Evolutionary conservation across 2,329 filamentous ascomycete species (phyloP), one percentile per base, ranked within the genome.

Genomic region (Calonectria pteridis): DNA sequence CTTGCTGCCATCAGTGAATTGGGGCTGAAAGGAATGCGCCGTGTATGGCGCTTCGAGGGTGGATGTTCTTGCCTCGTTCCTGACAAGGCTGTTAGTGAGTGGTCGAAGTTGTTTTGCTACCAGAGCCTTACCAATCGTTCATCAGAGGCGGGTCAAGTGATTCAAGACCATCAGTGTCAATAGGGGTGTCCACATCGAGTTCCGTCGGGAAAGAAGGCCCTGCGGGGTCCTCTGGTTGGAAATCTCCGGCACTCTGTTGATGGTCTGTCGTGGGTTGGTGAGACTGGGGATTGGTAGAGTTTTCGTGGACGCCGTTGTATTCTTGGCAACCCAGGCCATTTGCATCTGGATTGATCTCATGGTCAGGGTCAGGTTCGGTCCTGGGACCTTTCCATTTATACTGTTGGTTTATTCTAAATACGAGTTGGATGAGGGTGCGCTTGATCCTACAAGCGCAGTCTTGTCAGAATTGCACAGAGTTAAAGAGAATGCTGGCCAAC

Each of bases 351-450:
- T 40, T 40, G 1, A 3, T 5, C 14, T 28, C 10, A 16, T 14
- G 11, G 26, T 13, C 4, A 10, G 14, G 3, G 6, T 7, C n/a
- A 26, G 2, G 5, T 23, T 2, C n/a, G 10, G 7, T 6, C 10
- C 33, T 33, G 3, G 35, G 40, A 1, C 71, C 58, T 13, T 73
- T 73, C 71, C 71, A 69, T 35, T 37, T 69, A 2, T 14, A 14
- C 43, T 70, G 58, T 33, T 73, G 71, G 40, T 69, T 73, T 6
- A 65, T 40, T 33, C 26, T 69, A 26, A 73, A 59, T 40, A 69
- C 69, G 4, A 73, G 50, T 14, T 73, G 66, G 14, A 65, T 59
- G 29, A 73, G 6, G 31, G 49, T n/a, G 6, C n/a, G 29, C 20
- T 55, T 55, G 14, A 73, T 73, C 58, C 71, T 73, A 23, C 18